A percentile compares a stretch with the other conserved stretches of the same genome.
Conservation (phyloP, 129 eudicot species). For the Flaveria trinervia region DNA sequence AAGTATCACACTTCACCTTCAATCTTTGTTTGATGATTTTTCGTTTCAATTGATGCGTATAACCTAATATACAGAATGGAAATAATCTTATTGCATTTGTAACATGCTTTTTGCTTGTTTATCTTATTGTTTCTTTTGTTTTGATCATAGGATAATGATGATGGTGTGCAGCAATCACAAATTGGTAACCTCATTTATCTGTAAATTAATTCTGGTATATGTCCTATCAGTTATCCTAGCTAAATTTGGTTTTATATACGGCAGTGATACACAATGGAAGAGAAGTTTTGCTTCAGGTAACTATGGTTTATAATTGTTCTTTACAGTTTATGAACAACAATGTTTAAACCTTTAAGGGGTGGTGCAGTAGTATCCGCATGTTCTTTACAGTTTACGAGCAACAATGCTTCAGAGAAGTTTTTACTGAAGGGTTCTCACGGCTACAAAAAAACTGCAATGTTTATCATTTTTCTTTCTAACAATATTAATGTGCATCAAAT, state of each 20-base stretch:
- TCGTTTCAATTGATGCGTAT: background rate
- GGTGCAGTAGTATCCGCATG: background rate
- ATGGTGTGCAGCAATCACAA: constrained; percentile 53
- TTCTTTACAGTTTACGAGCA: too few relatives aligned
- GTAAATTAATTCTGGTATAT: background rate
- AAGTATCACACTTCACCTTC: constrained; percentile 29
- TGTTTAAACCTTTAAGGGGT: background rate
- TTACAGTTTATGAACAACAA: background rate
- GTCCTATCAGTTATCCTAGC: background rate
- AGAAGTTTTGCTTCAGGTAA: constrained; percentile 82
- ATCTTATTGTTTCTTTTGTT: constrained; percentile 19
- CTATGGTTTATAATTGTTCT: background rate
- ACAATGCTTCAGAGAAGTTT: background rate
- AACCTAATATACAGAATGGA: background rate
- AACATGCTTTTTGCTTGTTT: background rate
- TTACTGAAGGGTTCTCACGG: background rate
- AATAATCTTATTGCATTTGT: background rate
- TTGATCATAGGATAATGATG: constrained; percentile 46
- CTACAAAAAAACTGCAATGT: background rate
- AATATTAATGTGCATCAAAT: background rate
- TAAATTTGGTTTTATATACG: constrained; percentile 12
- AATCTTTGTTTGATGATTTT: background rate
- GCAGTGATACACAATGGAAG: constrained; percentile 60
- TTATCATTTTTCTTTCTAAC: background rate
- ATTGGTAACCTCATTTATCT: constrained; percentile 46